Evolutionary conservation across 1,139 yeast genomes (phyloP), one percentile per base, ranked within the genome.

Genomic region (Blastobotrys serpentis): DNA sequence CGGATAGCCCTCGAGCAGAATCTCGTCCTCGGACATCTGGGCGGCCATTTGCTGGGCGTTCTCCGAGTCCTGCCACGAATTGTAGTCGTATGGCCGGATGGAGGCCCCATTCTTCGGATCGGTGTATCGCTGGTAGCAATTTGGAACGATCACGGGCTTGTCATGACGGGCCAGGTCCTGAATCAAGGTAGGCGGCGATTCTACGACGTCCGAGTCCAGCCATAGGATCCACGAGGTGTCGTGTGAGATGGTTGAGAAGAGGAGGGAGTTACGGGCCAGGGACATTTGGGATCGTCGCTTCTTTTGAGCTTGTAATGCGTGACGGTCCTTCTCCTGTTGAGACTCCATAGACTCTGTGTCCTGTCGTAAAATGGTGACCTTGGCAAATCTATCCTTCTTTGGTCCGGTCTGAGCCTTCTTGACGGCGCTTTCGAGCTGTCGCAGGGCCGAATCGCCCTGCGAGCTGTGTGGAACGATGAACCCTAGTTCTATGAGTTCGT

Each of bases 51-150:
- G 76, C 60, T 82, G 73, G 1, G 96, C 98, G 58, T 81, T 85
- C 50, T 86, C 94, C 50, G 94, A 82, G 66, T 92, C 98, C 48
- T 84, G 85, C 98, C 98, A 92, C 67, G 94, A 90, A 72, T 92
- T 92, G 73, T 77, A 90, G 67, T 92, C 98, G 65, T 92, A 92
- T 11, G 98, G 95, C 60, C 98, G 78, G 51, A 86, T 81, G 22
- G 78, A 72, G 56, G 77, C 70, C 50, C 79, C 75, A 45, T 77
- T 73, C 44, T 79, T 81, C 32, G 64, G 63, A 58, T 86, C 84
- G 50, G 57, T 73, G 66, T 70, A 89, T 56, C 95, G 75, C 73
- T 92, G 98, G 70, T 80, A 92, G 55, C 95, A 95, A 66, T 92
- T 92, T 22, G 98, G 97, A 3, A 94, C 85, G 41, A 92, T 68